These are phyloP conservation scores for Tuber aestivum DNA, from an alignment of 495 filamentous ascomycete species.

Conservation along the genomic window DNA sequence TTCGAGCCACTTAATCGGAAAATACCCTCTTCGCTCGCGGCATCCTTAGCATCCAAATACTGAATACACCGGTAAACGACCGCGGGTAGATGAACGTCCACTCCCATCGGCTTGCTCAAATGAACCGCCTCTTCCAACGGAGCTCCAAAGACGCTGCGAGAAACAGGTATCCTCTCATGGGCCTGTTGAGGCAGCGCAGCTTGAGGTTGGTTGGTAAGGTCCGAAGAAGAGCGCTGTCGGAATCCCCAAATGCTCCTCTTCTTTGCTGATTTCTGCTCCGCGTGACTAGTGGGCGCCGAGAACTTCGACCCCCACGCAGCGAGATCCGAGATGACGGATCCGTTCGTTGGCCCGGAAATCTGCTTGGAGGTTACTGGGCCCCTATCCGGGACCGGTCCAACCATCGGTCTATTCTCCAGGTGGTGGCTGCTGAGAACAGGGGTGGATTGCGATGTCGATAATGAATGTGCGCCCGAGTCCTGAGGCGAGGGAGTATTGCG, in stretches of 20 bases:
- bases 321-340: slow-evolving; percentile 76
- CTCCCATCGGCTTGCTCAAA: slow-evolving; percentile 64
- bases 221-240: slow-evolving; percentile 60
- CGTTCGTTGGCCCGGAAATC: slow-evolving; percentile 86
- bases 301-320: slow-evolving; percentile 64
- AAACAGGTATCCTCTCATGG: slow-evolving; percentile 33
- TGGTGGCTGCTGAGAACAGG: not conserved
- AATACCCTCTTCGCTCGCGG: slow-evolving; percentile 83
- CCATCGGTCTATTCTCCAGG: not conserved
- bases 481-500: slow-evolving; percentile 48
- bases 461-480: slow-evolving; percentile 40
- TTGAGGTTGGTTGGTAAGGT: slow-evolving; percentile 45
- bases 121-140: slow-evolving; percentile 80
- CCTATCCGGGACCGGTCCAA: slow-evolving; percentile 19
- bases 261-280: slow-evolving; percentile 70
- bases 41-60: slow-evolving; percentile 79
- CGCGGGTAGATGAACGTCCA: slow-evolving; percentile 72
- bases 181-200: slow-evolving; percentile 18
- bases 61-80: slow-evolving; percentile 96
- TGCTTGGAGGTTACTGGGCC: slow-evolving; percentile 47
- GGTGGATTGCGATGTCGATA: slow-evolving; percentile 44
- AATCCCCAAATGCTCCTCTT: slow-evolving; percentile 96
- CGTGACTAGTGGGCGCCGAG: slow-evolving; percentile 25
- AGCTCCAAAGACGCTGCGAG: slow-evolving; percentile 65
- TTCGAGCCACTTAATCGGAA: slow-evolving; percentile 94